A percentile compares a stretch with the other conserved stretches of the same genome.
These are phyloP conservation scores for Plasmopara halstedii DNA, from an alignment of 352 stramenopile genomes.

Conservation along the genomic window DNA sequence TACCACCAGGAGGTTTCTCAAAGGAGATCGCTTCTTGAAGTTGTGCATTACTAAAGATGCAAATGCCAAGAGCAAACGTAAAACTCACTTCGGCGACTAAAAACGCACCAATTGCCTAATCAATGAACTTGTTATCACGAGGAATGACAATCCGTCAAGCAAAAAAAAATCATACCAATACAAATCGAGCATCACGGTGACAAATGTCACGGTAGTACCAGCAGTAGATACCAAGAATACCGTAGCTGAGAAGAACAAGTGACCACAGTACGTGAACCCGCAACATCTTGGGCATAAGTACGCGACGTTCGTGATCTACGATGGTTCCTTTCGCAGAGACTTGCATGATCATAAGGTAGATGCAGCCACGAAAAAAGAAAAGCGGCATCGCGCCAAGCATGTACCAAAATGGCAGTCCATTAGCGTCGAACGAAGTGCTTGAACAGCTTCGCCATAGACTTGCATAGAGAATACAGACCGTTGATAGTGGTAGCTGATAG, in stretches of 20 bases:
- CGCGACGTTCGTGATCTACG: constrained; percentile 76
- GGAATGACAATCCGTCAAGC: too few relatives aligned
- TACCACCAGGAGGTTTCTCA: constrained; percentile 12
- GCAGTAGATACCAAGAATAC: constrained; percentile 44
- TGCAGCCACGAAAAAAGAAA: constrained; percentile 71
- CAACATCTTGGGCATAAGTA: constrained; percentile 78
- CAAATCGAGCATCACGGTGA: constrained; percentile 62
- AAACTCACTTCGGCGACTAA: constrained; percentile 69
- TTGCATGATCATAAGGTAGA: constrained; percentile 84
- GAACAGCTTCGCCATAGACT: constrained; percentile 58
- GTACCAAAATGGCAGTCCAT: constrained; percentile 76
- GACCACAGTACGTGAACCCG: constrained; percentile 75
- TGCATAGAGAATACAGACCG: constrained; percentile 58
- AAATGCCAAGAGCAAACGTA: constrained; percentile 62
- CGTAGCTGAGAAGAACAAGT: constrained; percentile 52
- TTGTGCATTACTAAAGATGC: constrained; percentile 43
- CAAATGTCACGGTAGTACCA: constrained; percentile 71
- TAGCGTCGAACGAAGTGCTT: constrained; percentile 44
- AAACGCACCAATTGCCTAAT: constrained; percentile 42
- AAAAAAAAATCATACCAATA: constrained; percentile 43
- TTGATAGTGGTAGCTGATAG: constrained; percentile 65
- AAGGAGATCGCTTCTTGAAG: constrained; percentile 23
- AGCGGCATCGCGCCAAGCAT: constrained; percentile 53
- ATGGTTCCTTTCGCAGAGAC: constrained; percentile 80
- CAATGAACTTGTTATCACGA: too few relatives aligned